phyloP scores from a whole-genome alignment of 768 basidiomycete species.

The Hericium rajendrae region DNA sequence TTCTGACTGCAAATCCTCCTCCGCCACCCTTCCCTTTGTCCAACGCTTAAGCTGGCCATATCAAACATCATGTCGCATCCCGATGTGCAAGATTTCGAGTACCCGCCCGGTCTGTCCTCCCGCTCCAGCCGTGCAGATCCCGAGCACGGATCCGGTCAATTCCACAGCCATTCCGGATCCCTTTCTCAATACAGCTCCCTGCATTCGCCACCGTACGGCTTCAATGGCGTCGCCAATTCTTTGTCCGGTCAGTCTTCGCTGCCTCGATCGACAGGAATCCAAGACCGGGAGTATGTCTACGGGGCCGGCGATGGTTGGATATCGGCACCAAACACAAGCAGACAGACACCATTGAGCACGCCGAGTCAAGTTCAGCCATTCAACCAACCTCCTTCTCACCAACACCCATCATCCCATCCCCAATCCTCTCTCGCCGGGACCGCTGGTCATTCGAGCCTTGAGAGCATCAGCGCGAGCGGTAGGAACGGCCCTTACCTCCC shows the following conservation, averaged over 20 bases:
- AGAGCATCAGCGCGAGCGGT: neutral
- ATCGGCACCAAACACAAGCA: constrained; percentile 21
- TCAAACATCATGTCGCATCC: constrained; percentile 1
- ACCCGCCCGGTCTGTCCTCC: constrained; percentile 1
- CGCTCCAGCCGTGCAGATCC: neutral
- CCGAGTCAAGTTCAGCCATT: constrained; percentile 28
- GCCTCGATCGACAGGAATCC: constrained; percentile 27
- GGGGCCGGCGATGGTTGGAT: constrained; percentile 22
- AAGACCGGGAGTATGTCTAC: constrained; percentile 28
- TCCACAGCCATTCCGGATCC: neutral
- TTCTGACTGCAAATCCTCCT: neutral
- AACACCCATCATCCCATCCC: constrained; percentile 23
- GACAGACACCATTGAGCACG: constrained; percentile 17
- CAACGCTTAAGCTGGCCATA: no score
- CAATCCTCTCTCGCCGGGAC: constrained; percentile 18
- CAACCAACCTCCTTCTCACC: constrained; percentile 22
- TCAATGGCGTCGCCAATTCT: constrained; percentile 11
- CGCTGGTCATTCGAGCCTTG: constrained; percentile 12
- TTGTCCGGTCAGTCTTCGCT: constrained; percentile 20
- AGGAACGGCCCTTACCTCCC: constrained; percentile 14
- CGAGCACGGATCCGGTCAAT: neutral
- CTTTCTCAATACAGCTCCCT: constrained; percentile 2
- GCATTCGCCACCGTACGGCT: constrained; percentile 10
- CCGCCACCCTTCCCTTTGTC: neutral
- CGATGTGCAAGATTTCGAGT: constrained; percentile 3